These are phyloP conservation scores for Coniochaeta sp. DNA, from an alignment of 2,329 filamentous ascomycete species.

Conservation along the genomic window DNA sequence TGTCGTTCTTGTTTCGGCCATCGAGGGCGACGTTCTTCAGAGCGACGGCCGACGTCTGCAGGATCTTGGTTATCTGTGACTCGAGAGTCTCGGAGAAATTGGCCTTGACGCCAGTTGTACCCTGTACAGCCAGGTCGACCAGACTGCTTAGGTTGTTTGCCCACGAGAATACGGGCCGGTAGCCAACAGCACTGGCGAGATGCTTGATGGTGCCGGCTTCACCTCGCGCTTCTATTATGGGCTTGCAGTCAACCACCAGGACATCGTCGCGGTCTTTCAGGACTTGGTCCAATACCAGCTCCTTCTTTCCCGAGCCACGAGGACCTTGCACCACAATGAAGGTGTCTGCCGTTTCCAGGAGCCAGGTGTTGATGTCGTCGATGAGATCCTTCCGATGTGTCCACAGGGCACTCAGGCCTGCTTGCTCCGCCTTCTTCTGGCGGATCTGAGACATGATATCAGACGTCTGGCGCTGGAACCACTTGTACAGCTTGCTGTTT, in stretches of 20 bases:
- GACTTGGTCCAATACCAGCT: constrained; percentile 79
- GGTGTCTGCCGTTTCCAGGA: constrained; percentile 81
- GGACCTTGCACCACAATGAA: constrained; percentile 93
- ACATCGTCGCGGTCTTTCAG: constrained; percentile 70
- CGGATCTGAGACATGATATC: constrained; percentile 54
- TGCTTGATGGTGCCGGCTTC: constrained; percentile 79
- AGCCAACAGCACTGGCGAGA: constrained; percentile 77
- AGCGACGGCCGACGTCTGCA: constrained; percentile 73
- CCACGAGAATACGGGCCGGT: constrained; percentile 91
- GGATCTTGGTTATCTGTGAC: constrained; percentile 81
- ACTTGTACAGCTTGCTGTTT: constrained; percentile 67
- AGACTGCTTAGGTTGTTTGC: constrained; percentile 91
- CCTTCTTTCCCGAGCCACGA: constrained; percentile 82
- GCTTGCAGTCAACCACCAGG: constrained; percentile 85
- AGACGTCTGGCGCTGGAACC: constrained; percentile 68
- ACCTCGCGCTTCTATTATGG: constrained; percentile 82
- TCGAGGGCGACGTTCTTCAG: constrained; percentile 71
- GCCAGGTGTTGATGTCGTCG: constrained; percentile 73
- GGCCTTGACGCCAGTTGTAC: constrained; percentile 88
- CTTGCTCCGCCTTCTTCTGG: constrained; percentile 50
- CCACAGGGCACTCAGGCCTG: constrained; percentile 74
- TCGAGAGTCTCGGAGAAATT: constrained; percentile 92
- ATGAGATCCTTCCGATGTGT: constrained; percentile 79
- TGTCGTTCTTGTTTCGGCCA: constrained; percentile 61
- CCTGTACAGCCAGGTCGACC: constrained; percentile 85